Conservation (phyloP, 345 rosid genomes). For the Clarkia xantiana region DNA sequence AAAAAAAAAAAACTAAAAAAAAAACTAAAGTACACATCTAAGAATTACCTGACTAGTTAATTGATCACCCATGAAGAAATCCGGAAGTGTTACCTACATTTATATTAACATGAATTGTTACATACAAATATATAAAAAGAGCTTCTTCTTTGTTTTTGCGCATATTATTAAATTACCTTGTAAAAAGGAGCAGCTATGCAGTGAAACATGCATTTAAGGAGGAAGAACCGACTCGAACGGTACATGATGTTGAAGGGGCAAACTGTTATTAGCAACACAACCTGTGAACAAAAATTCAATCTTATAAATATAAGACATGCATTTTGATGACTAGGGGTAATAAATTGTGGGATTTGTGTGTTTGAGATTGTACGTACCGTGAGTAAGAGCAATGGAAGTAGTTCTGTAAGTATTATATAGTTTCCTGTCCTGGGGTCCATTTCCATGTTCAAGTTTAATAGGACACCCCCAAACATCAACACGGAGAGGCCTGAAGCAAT, state of each 20-base stretch:
- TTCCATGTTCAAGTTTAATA: constrained; percentile 72
- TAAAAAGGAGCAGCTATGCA: constrained; percentile 5
- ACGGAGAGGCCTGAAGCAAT: constrained; percentile 40
- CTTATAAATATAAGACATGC: too few species aligned
- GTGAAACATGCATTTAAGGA: constrained; percentile 2
- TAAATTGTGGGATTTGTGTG: too few species aligned
- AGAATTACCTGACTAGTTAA: constrained; percentile 58
- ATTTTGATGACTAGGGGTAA: too few species aligned
- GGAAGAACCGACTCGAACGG: constrained; percentile 10
- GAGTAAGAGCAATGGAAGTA: constrained; percentile 3
- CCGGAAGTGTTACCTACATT: constrained; percentile 53
- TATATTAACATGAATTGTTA: too few species aligned
- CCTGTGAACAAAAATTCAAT: constrained; percentile 1
- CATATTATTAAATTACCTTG: constrained; percentile 7
- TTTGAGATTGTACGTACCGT: too few species aligned
- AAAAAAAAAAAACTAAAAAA: too few species aligned
- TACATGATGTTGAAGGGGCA: constrained; percentile 7
- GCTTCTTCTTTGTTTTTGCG: background rate
- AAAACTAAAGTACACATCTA: too few species aligned
- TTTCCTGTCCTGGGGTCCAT: constrained; percentile 52
- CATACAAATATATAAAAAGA: background rate
- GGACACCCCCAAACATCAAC: constrained; percentile 32
- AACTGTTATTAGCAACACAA: background rate
- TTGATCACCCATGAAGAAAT: constrained; percentile 76
- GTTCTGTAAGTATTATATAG: constrained; percentile 46